Conservation (phyloP, 2,329 filamentous ascomycete species). For the Fusarium sp. region DNA sequence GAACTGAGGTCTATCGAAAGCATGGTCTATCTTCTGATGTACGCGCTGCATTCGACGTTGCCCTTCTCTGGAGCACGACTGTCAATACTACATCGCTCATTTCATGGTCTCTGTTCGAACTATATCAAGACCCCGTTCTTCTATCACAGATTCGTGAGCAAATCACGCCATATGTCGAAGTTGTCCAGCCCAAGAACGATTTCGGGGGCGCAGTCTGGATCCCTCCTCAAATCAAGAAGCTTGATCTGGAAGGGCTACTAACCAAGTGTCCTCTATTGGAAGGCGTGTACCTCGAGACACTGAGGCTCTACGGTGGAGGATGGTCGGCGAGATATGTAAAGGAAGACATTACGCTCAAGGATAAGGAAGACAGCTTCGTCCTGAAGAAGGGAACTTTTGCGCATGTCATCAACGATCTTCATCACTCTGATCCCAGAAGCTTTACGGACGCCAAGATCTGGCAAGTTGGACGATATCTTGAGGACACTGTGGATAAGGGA, state of each 20-base stretch:
- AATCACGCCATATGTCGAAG: slow-evolving; percentile 49
- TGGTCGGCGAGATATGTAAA: slow-evolving; percentile 48
- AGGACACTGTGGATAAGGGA: slow-evolving; percentile 42
- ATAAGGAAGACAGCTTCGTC: slow-evolving; percentile 44
- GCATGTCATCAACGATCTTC: slow-evolving; percentile 50
- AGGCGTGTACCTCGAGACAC: slow-evolving; percentile 54
- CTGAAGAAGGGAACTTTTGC: slow-evolving; percentile 52
- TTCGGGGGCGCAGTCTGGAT: slow-evolving; percentile 53
- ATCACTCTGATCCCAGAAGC: slow-evolving; percentile 49
- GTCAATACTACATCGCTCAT: slow-evolving; percentile 53
- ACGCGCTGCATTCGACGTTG: slow-evolving; percentile 51
- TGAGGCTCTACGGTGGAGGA: slow-evolving; percentile 53
- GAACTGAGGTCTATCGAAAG: slow-evolving; percentile 47
- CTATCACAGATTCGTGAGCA: slow-evolving; percentile 54
- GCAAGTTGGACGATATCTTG: slow-evolving; percentile 50
- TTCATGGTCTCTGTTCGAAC: slow-evolving; percentile 56
- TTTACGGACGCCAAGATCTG: slow-evolving; percentile 52
- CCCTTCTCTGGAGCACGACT: slow-evolving; percentile 53
- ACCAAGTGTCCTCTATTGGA: slow-evolving; percentile 53
- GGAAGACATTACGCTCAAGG: slow-evolving; percentile 49
- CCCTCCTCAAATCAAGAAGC: slow-evolving; percentile 47
- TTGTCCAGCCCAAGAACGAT: slow-evolving; percentile 50
- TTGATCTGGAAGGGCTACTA: slow-evolving; percentile 53
- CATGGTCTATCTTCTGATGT: slow-evolving; percentile 47
- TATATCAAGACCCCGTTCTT: slow-evolving; percentile 53